Conservation (phyloP, 768 basidiomycete species). For the Lentinula guzmanii region DNA sequence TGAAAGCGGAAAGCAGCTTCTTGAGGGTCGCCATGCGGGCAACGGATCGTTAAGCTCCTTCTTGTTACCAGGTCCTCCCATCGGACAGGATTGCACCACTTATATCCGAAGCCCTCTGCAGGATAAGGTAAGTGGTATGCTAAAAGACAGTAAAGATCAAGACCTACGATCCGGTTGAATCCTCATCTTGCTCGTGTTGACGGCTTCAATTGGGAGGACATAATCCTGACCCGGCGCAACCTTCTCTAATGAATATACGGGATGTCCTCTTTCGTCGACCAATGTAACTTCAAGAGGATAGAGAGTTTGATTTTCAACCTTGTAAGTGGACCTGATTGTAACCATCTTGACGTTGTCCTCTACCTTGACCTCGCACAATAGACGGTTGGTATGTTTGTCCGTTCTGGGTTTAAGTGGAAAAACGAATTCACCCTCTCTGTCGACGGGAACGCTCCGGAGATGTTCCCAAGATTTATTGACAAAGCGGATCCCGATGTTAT, state of each 20-base stretch:
- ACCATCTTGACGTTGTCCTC: constrained; percentile 92
- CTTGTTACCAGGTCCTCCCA: constrained; percentile 82
- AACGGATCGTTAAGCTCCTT: constrained; percentile 72
- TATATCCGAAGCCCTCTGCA: constrained; percentile 92
- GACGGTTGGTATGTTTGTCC: constrained; percentile 68
- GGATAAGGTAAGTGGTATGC: constrained; percentile 1
- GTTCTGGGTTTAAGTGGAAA: constrained; percentile 79
- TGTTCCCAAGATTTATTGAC: constrained; percentile 87
- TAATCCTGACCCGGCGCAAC: constrained; percentile 89
- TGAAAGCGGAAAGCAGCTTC: constrained; percentile 96
- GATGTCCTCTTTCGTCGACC: constrained; percentile 80
- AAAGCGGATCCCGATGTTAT: constrained; percentile 82
- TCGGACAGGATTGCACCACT: constrained; percentile 82
- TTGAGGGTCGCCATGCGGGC: constrained; percentile 70
- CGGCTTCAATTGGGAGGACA: constrained; percentile 85
- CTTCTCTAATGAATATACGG: constrained; percentile 75
- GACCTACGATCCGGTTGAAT: constrained; percentile 89
- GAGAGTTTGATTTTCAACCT: constrained; percentile 84
- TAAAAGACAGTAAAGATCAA: not conserved
- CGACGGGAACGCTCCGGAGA: constrained; percentile 82
- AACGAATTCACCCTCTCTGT: constrained; percentile 87
- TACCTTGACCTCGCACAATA: constrained; percentile 86
- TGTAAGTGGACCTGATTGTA: constrained; percentile 88
- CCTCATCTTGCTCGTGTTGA: constrained; percentile 73
- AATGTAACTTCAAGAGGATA: constrained; percentile 91